Percentiles rank a stretch among this genome's conserved stretches.
Evolutionary conservation across 306 rosid species (phyloP).

Genomic region (Gleditsia sinensis): DNA sequence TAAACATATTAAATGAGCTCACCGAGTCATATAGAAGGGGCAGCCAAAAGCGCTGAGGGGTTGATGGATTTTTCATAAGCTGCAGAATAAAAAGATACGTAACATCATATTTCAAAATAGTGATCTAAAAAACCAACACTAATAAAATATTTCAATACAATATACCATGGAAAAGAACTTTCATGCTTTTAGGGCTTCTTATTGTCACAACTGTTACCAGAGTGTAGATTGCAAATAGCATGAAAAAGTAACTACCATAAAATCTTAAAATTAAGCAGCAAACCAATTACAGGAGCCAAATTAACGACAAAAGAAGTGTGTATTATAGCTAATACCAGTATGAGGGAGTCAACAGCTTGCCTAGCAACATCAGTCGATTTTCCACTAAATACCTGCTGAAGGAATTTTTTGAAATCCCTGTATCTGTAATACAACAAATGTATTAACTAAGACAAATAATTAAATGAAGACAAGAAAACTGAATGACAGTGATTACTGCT

Average conservation of each 20-base stretch:
- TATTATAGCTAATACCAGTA: conserved; percentile 53
- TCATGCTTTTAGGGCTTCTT: neutral
- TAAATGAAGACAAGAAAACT: conserved; percentile 21
- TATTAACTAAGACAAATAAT: conserved; percentile 28
- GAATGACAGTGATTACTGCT: conserved; percentile 15
- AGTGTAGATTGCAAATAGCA: conserved; percentile 9
- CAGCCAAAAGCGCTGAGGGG: conserved; percentile 94
- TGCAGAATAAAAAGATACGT: conserved; percentile 40
- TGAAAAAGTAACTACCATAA: neutral
- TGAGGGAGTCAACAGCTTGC: conserved; percentile 76
- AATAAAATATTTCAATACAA: neutral
- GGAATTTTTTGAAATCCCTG: conserved; percentile 89
- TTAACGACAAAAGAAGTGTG: conserved; percentile 24
- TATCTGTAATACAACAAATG: conserved; percentile 54
- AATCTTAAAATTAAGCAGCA: neutral
- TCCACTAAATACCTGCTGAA: conserved; percentile 63
- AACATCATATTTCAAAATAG: conserved; percentile 1
- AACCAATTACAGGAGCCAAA: neutral
- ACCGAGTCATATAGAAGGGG: conserved; percentile 92
- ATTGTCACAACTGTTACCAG: neutral
- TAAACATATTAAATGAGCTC: conserved; percentile 31
- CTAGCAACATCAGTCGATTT: conserved; percentile 68
- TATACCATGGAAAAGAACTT: neutral
- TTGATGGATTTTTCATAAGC: conserved; percentile 91
- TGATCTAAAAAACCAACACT: neutral